Conservation (phyloP, 2,329 filamentous ascomycete genomes). For the Tolypocladium tropicale region DNA sequence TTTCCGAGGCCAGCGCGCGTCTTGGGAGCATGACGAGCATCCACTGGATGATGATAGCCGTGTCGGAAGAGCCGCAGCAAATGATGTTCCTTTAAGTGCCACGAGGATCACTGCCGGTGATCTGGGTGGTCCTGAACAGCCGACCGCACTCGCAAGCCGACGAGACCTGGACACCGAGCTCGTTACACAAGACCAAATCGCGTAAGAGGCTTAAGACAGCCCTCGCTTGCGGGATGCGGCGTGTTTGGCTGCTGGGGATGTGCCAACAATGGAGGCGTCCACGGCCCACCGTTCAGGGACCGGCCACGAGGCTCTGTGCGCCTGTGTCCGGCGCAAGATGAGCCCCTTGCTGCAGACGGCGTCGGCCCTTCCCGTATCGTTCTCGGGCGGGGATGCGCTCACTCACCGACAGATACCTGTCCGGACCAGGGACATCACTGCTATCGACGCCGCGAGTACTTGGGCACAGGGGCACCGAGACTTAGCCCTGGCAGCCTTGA, state of each 20-base stretch:
- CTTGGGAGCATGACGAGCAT: background rate
- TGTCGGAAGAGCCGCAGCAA: background rate
- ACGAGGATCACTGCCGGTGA: background rate
- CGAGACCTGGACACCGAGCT: background rate
- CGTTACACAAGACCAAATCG: background rate
- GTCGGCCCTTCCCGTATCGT: background rate
- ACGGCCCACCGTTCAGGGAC: background rate
- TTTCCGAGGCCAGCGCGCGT: background rate
- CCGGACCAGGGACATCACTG: background rate
- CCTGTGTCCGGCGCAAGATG: background rate
- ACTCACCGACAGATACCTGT: background rate
- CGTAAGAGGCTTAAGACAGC: background rate
- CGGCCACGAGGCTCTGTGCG: background rate
- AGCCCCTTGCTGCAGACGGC: background rate
- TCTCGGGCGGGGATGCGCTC: background rate
- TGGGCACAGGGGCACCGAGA: background rate
- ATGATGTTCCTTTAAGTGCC: background rate
- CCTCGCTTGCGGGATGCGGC: slow-evolving; percentile 1
- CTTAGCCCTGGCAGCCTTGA: background rate
- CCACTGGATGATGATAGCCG: background rate
- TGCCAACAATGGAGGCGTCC: background rate
- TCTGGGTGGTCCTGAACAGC: background rate
- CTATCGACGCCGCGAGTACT: background rate
- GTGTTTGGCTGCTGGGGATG: background rate
- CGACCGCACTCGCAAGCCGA: background rate